phyloP scores from a whole-genome alignment of 331 rosid genomes.

The Quercus lobata region DNA sequence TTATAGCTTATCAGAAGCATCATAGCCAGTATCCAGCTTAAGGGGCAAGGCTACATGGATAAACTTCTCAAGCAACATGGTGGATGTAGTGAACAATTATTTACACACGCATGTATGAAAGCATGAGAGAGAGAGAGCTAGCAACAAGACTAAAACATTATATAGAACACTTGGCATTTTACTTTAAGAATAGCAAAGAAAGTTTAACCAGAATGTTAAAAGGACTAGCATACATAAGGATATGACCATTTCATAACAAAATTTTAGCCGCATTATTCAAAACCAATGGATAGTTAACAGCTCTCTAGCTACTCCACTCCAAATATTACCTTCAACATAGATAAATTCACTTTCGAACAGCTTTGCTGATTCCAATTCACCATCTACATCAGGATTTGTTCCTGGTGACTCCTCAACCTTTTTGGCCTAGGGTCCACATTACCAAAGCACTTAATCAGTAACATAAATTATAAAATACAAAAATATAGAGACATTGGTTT shows the following conservation, averaged over 20 bases:
- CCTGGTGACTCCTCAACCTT: slow-evolving; percentile 46
- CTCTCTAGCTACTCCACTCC: neutral
- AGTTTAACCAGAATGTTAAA: neutral
- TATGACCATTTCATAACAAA: neutral
- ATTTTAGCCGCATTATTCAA: neutral
- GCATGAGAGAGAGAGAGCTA: too few species aligned
- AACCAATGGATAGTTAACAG: neutral
- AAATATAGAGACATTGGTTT: neutral
- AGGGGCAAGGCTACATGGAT: neutral
- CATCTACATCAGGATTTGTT: slow-evolving; percentile 25
- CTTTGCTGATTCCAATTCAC: slow-evolving; percentile 35
- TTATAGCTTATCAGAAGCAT: neutral
- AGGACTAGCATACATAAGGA: neutral
- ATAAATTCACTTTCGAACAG: slow-evolving; percentile 31
- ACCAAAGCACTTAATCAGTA: slow-evolving; percentile 9
- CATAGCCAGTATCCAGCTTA: neutral
- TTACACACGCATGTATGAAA: too few species aligned
- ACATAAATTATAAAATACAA: neutral
- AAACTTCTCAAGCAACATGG: neutral
- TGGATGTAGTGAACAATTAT: neutral
- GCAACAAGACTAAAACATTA: neutral
- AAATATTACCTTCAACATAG: slow-evolving; percentile 46
- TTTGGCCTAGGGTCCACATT: slow-evolving; percentile 52
- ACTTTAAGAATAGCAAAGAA: neutral
- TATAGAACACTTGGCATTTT: neutral